Percentiles rank a stretch among this genome's conserved stretches.
Evolutionary conservation across 306 rosid genomes (phyloP).

Genomic region (Glycyrrhiza uralensis): DNA sequence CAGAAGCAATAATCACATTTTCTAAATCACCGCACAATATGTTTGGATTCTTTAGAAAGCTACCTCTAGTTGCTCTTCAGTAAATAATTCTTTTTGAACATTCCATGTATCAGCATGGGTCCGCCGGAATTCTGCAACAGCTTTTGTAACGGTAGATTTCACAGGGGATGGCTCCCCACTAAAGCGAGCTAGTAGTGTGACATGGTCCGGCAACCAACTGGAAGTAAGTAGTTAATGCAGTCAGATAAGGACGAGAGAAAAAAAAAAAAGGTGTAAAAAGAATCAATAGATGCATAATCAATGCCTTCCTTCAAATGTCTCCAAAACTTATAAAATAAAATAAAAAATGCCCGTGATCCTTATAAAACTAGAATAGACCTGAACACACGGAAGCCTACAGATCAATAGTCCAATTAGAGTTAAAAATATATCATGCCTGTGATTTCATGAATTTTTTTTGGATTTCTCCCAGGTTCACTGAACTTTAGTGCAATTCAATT

Average conservation of each 20-base stretch:
- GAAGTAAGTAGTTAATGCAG: conserved; percentile 11
- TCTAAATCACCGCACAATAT: not conserved
- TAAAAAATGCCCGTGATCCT: not conserved
- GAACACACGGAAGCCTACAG: not conserved
- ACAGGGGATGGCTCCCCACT: conserved; percentile 91
- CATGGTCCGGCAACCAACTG: conserved; percentile 97
- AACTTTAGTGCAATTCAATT: conserved; percentile 19
- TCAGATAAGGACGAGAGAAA: conserved; percentile 8
- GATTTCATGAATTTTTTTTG: conserved; percentile 1
- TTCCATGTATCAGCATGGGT: conserved; percentile 99
- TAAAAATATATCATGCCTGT: not conserved
- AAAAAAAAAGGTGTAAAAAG: not conserved
- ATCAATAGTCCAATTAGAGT: not conserved
- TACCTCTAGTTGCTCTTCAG: conserved; percentile 98
- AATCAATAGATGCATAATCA: conserved; percentile 2
- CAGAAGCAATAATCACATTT: not conserved
- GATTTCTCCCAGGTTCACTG: not conserved
- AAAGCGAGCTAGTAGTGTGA: conserved; percentile 87
- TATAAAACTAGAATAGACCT: not conserved
- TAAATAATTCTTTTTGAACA: conserved; percentile 83
- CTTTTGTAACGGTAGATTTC: conserved; percentile 93
- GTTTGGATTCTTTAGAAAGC: not conserved
- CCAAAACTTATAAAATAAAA: not conserved
- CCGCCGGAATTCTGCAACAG: conserved; percentile 95
- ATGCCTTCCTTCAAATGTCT: conserved; percentile 3